Percentiles rank a stretch among this genome's conserved stretches.
Conservation (phyloP, 352 stramenopile species). For the Phytophthora cactorum region DNA sequence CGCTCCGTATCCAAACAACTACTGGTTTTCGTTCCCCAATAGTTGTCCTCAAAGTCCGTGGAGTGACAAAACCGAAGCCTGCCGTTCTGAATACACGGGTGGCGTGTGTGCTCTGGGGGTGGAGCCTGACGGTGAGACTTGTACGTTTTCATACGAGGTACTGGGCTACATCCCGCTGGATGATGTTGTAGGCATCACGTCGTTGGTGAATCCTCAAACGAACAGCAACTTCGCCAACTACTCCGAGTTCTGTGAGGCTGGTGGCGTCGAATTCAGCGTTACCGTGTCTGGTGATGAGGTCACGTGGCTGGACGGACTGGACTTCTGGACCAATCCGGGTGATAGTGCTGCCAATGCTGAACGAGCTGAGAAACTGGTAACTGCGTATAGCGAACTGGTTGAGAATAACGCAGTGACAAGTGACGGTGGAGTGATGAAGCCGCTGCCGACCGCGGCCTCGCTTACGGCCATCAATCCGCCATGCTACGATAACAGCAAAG, state of each 20-base stretch:
- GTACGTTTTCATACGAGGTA: slow-evolving; percentile 70
- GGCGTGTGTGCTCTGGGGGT: slow-evolving; percentile 56
- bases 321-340: slow-evolving; percentile 71
- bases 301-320: slow-evolving; percentile 48
- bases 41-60: slow-evolving; percentile 55
- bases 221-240: slow-evolving; percentile 51
- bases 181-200: slow-evolving; percentile 77
- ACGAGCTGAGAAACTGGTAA: slow-evolving; percentile 52
- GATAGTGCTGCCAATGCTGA: slow-evolving; percentile 50
- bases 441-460: slow-evolving; percentile 44
- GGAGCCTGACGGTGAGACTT: slow-evolving; percentile 62
- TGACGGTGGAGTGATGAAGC: slow-evolving; percentile 53
- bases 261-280: slow-evolving; percentile 59
- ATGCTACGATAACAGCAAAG: slow-evolving; percentile 66
- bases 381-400: slow-evolving; percentile 50
- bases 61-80: slow-evolving; percentile 50
- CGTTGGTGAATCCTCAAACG: slow-evolving; percentile 53
- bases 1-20: slow-evolving; percentile 79
- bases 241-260: slow-evolving; percentile 62
- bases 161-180: slow-evolving; percentile 68
- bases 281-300: slow-evolving; percentile 29
- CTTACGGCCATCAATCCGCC: slow-evolving; percentile 55
- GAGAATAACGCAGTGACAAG: slow-evolving; percentile 31
- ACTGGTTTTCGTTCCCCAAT: slow-evolving; percentile 87
- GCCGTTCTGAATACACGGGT: slow-evolving; percentile 41